Evolutionary conservation across 306 rosid species (phyloP).

Genomic region (Trifolium repens): DNA sequence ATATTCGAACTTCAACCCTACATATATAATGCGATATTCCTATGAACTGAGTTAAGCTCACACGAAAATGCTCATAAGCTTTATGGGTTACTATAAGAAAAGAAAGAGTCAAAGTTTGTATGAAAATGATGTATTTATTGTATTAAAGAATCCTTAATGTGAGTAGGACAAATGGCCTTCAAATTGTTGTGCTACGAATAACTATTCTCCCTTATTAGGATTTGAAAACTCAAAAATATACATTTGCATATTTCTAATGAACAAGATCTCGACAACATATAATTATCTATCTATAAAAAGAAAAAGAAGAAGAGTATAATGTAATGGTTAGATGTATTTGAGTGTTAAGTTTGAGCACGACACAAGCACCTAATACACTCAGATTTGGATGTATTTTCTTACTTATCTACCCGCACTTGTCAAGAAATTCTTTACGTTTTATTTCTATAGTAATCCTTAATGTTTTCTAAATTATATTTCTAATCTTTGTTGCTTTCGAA

Average conservation of each 20-base stretch:
- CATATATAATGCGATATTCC: no score
- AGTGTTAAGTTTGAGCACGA: neutral
- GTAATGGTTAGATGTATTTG: neutral
- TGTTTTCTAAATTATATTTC: neutral
- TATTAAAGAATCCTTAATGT: no score
- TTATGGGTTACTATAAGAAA: no score
- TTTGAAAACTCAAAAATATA: no score
- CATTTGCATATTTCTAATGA: neutral
- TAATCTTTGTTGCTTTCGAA: neutral
- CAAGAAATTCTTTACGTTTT: neutral
- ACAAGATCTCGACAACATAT: neutral
- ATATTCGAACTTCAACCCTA: no score
- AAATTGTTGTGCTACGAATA: neutral
- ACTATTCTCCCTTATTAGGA: no score
- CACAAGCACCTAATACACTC: neutral
- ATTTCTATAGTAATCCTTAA: neutral
- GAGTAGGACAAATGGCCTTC: no score
- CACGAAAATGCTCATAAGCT: no score
- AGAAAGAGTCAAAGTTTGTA: no score
- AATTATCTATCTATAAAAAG: neutral
- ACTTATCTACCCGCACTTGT: neutral
- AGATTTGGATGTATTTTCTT: neutral
- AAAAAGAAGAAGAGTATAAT: neutral
- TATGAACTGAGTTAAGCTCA: no score
- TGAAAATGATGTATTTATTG: no score